These are phyloP conservation scores for Nicotiana otophora DNA, from an alignment of 257 asterid genomes.

Conservation along the genomic window DNA sequence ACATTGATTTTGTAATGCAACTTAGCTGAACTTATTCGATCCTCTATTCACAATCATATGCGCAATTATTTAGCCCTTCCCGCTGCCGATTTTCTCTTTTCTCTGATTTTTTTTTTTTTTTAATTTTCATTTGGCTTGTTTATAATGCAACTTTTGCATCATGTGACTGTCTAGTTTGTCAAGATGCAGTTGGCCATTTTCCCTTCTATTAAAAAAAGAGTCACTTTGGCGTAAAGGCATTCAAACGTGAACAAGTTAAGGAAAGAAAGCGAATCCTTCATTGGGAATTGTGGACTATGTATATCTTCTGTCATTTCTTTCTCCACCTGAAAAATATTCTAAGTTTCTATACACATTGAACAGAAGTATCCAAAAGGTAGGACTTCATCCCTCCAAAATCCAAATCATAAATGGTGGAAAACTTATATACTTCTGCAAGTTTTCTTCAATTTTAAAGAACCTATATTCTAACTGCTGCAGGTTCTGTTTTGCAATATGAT, in stretches of 20 bases:
- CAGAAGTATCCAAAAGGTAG: neutral
- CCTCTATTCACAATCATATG: too few species aligned
- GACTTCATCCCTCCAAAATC: neutral
- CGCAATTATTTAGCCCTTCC: too few species aligned
- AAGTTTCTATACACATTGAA: neutral
- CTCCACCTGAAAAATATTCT: neutral
- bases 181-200: neutral
- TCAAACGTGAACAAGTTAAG: neutral
- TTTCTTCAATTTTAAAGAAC: neutral
- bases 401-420: neutral
- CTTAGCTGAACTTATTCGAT: too few species aligned
- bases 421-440: neutral
- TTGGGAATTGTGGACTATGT: neutral
- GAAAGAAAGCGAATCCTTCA: neutral
- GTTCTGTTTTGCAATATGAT: neutral
- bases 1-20: too few species aligned
- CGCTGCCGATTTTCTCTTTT: too few species aligned
- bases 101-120: too few species aligned
- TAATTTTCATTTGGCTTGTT: neutral
- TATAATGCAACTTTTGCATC: neutral
- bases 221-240: conserved; percentile 10
- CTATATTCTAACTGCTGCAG: neutral
- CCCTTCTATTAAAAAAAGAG: neutral
- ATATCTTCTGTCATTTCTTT: neutral
- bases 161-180: neutral